phyloP scores from a whole-genome alignment of 345 rosid genomes.

The Eucalyptus virginea region DNA sequence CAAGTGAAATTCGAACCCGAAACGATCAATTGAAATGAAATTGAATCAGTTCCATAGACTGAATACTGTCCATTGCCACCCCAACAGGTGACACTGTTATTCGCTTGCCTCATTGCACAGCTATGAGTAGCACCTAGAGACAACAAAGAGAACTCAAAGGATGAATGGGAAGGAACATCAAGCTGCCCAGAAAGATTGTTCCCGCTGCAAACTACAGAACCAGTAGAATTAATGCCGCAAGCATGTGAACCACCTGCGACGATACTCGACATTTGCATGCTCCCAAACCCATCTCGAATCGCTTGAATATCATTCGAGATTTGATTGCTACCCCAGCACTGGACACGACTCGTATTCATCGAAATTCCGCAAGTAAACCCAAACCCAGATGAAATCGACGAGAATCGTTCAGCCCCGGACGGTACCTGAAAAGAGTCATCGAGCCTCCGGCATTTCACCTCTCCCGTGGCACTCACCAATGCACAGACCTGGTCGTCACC shows the following conservation, averaged over 20 bases:
- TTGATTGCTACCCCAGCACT: slow-evolving; percentile 50
- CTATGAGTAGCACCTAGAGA: slow-evolving; percentile 54
- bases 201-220: slow-evolving; percentile 51
- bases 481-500: slow-evolving; percentile 68
- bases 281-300: slow-evolving; percentile 36
- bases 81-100: slow-evolving; percentile 65
- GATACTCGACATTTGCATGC: slow-evolving; percentile 36
- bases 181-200: slow-evolving; percentile 43
- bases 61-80: slow-evolving; percentile 34
- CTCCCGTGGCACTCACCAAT: slow-evolving; percentile 16
- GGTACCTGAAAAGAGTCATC: background rate
- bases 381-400: slow-evolving; percentile 49
- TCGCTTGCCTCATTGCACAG: slow-evolving; percentile 38
- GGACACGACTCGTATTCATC: background rate
- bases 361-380: slow-evolving; percentile 69
- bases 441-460: slow-evolving; percentile 55
- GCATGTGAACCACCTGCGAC: slow-evolving; percentile 58
- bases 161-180: slow-evolving; percentile 21
- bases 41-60: slow-evolving; percentile 8
- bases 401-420: slow-evolving; percentile 3
- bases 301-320: background rate
- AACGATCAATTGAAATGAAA: slow-evolving; percentile 49
- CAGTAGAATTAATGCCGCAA: slow-evolving; percentile 56
- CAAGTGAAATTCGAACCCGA: slow-evolving; percentile 64
- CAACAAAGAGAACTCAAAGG: slow-evolving; percentile 23